These are phyloP conservation scores for Chalaropsis ovoidea DNA, from an alignment of 2,329 filamentous ascomycete genomes.

Conservation along the genomic window DNA sequence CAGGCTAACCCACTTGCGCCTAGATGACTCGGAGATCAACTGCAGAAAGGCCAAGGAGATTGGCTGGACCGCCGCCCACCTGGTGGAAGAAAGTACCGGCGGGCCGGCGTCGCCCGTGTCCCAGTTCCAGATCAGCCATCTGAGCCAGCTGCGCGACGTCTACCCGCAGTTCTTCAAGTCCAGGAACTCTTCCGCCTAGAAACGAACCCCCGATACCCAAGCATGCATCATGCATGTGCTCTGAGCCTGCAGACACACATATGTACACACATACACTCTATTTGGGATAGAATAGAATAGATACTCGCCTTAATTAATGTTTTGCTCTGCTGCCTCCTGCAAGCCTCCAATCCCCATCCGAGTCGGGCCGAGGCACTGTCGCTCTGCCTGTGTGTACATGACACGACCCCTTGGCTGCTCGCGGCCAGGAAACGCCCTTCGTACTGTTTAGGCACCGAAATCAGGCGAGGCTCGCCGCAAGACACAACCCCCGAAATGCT, in stretches of 20 bases:
- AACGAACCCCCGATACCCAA: neutral
- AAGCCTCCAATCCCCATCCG: too few species aligned
- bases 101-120: conserved; percentile 55
- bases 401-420: neutral
- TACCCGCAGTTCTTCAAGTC: conserved; percentile 83
- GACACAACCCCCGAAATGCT: too few species aligned
- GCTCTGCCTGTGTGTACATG: too few species aligned
- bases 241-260: neutral
- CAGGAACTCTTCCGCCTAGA: conserved; percentile 13
- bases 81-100: conserved; percentile 66
- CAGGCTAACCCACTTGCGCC: conserved; percentile 3
- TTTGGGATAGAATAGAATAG: neutral
- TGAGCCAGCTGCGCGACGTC: conserved; percentile 62
- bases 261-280: neutral
- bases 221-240: neutral
- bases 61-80: conserved; percentile 78
- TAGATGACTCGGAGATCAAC: conserved; percentile 81
- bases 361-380: too few species aligned
- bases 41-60: conserved; percentile 64
- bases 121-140: conserved; percentile 61
- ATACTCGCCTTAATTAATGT: neutral
- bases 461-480: neutral
- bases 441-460: conserved; percentile 5
- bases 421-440: neutral
- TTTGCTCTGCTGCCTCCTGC: neutral